phyloP scores from a whole-genome alignment of 495 filamentous ascomycete species.

The Talaromyces proteolyticus region DNA sequence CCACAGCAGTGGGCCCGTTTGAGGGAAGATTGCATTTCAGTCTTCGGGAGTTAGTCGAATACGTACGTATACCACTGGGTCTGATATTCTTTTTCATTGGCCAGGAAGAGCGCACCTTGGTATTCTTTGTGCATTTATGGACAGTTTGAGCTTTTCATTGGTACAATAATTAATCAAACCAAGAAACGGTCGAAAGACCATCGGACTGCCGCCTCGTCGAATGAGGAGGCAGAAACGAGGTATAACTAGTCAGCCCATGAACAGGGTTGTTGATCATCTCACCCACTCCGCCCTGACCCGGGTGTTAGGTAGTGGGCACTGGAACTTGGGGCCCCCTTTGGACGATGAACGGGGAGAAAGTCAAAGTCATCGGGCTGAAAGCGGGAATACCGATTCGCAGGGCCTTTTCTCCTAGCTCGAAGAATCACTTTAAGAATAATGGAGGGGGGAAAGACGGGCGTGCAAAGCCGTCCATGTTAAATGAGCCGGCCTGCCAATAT shows the following conservation, averaged over 20 bases:
- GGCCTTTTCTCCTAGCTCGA: neutral
- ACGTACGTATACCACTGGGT: neutral
- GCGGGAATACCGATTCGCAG: neutral
- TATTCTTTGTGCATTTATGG: neutral
- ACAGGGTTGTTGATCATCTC: neutral
- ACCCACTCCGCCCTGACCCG: conserved; percentile 2
- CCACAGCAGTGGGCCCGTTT: neutral
- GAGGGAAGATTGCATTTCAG: neutral
- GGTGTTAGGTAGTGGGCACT: neutral
- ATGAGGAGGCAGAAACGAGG: conserved; percentile 6
- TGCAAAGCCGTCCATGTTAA: neutral
- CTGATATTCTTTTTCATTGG: neutral
- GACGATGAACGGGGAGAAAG: neutral
- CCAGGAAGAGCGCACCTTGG: neutral
- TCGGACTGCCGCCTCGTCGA: neutral
- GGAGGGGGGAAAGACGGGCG: neutral
- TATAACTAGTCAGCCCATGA: neutral
- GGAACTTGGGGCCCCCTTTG: neutral
- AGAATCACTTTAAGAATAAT: too few species aligned
- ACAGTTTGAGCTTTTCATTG: neutral
- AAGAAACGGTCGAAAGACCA: conserved; percentile 3
- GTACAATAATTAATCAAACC: neutral
- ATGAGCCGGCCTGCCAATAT: too few species aligned
- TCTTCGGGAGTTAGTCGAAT: neutral
- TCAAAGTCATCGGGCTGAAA: neutral